A percentile compares a stretch with the other conserved stretches of the same genome.
These are phyloP conservation scores for Sarcomyxa edulis DNA, from an alignment of 768 basidiomycete genomes.

Conservation along the genomic window DNA sequence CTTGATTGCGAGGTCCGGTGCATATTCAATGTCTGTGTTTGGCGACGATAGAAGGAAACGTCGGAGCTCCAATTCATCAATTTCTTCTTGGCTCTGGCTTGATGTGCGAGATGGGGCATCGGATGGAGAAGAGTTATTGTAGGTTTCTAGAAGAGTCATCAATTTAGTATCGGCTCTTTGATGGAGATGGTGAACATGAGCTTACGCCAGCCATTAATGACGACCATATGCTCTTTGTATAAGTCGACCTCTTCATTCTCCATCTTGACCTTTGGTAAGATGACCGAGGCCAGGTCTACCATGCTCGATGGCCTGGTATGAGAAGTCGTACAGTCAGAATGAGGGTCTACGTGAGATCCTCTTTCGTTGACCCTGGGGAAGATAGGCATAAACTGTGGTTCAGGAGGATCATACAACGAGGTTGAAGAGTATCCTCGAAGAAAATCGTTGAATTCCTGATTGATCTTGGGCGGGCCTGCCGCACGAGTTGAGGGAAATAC, in stretches of 20 bases:
- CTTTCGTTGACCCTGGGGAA: slow-evolving; percentile 18
- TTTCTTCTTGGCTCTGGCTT: slow-evolving; percentile 36
- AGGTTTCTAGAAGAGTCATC: slow-evolving; percentile 33
- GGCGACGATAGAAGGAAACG: slow-evolving; percentile 48
- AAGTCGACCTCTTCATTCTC: slow-evolving; percentile 39
- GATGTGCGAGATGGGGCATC: slow-evolving; percentile 34
- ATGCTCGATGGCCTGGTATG: background rate
- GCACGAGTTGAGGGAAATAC: no score
- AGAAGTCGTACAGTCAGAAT: background rate
- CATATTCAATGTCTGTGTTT: slow-evolving; percentile 28
- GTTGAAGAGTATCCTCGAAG: slow-evolving; percentile 18
- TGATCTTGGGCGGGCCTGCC: slow-evolving; percentile 11
- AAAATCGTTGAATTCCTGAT: slow-evolving; percentile 18
- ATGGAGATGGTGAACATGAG: slow-evolving; percentile 12
- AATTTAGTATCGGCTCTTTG: no score
- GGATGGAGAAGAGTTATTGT: slow-evolving; percentile 35
- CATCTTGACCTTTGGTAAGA: slow-evolving; percentile 19
- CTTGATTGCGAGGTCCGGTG: slow-evolving; percentile 26
- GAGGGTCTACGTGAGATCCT: background rate
- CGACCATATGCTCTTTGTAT: slow-evolving; percentile 43
- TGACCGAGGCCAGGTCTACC: slow-evolving; percentile 9
- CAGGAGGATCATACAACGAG: slow-evolving; percentile 19
- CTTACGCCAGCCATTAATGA: slow-evolving; percentile 66
- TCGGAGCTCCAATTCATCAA: no score
- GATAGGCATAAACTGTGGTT: slow-evolving; percentile 20